These are phyloP conservation scores for Dipteronia sinensis DNA, from an alignment of 345 rosid genomes.

Conservation along the genomic window DNA sequence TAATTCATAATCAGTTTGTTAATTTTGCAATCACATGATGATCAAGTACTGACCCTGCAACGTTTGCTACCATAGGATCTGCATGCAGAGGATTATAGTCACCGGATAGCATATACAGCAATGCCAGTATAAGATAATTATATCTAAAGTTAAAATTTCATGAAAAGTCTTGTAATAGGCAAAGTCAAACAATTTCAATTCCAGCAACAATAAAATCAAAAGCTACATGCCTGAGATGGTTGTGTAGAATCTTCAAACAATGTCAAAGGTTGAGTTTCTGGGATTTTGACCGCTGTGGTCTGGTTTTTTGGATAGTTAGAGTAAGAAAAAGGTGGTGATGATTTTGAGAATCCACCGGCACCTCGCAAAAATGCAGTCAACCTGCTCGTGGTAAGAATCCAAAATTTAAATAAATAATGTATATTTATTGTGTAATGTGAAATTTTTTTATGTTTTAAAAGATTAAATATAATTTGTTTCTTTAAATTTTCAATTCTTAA, in stretches of 20 bases:
- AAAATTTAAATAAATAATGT: no score
- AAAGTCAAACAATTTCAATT: background rate
- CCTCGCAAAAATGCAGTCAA: slow-evolving; percentile 61
- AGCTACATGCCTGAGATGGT: slow-evolving; percentile 77
- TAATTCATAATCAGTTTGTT: no score
- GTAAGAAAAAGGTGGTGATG: slow-evolving; percentile 71
- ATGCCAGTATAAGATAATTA: slow-evolving; percentile 59
- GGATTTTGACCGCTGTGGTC: slow-evolving; percentile 62
- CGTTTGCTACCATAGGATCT: slow-evolving; percentile 70
- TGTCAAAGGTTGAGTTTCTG: slow-evolving; percentile 57
- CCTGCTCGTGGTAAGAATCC: no score
- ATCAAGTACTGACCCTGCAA: slow-evolving; percentile 62
- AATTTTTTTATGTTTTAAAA: no score
- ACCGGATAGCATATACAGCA: slow-evolving; percentile 89
- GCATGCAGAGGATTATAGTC: slow-evolving; percentile 96
- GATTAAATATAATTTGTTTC: no score
- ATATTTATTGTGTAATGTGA: no score
- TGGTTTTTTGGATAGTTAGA: slow-evolving; percentile 64
- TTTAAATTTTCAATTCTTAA: no score
- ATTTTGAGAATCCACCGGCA: slow-evolving; percentile 90
- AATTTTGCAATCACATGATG: slow-evolving; percentile 4
- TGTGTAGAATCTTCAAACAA: slow-evolving; percentile 67
- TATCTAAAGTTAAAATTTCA: slow-evolving; percentile 1
- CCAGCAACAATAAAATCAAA: slow-evolving; percentile 3
- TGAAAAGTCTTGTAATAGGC: no score